Percentiles rank a stretch among this genome's conserved stretches.
Conservation (phyloP, 257 asterid species). For the Lavandula angustifolia region DNA sequence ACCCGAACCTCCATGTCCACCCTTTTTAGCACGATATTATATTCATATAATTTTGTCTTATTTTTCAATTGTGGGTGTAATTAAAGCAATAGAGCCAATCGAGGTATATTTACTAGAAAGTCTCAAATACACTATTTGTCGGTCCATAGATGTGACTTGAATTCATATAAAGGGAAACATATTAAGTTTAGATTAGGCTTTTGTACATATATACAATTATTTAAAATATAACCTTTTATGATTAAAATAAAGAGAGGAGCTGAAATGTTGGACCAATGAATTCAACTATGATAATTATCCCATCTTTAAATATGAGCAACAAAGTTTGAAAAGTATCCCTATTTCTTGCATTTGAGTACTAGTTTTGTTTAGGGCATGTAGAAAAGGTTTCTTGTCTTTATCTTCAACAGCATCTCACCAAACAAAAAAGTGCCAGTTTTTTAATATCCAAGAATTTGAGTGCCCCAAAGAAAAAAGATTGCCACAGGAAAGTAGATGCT, state of each 20-base stretch:
- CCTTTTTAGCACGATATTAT: no score
- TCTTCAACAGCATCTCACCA: slow-evolving; percentile 28
- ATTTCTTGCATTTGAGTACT: slow-evolving; percentile 9
- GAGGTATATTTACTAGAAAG: slow-evolving; percentile 28
- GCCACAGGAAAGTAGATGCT: slow-evolving; percentile 41
- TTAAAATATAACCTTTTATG: no score
- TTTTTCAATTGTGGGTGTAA: not conserved
- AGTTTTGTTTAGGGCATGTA: slow-evolving; percentile 20
- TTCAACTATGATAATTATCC: slow-evolving; percentile 19
- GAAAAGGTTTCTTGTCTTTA: slow-evolving; percentile 41
- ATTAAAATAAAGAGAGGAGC: not conserved
- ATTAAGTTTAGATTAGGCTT: no score
- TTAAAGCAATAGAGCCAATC: slow-evolving; percentile 37
- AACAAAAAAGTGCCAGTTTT: slow-evolving; percentile 29
- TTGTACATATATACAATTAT: no score
- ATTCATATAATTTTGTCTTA: not conserved
- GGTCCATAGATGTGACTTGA: slow-evolving; percentile 1
- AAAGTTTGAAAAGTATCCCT: slow-evolving; percentile 16
- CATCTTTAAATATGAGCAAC: slow-evolving; percentile 18
- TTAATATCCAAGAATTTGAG: not conserved
- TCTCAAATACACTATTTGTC: not conserved
- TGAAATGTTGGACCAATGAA: slow-evolving; percentile 25
- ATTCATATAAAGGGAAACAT: not conserved
- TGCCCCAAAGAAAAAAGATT: slow-evolving; percentile 8
- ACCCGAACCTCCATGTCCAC: no score